Conservation (phyloP, 306 rosid genomes). For the Datisca glomerata region DNA sequence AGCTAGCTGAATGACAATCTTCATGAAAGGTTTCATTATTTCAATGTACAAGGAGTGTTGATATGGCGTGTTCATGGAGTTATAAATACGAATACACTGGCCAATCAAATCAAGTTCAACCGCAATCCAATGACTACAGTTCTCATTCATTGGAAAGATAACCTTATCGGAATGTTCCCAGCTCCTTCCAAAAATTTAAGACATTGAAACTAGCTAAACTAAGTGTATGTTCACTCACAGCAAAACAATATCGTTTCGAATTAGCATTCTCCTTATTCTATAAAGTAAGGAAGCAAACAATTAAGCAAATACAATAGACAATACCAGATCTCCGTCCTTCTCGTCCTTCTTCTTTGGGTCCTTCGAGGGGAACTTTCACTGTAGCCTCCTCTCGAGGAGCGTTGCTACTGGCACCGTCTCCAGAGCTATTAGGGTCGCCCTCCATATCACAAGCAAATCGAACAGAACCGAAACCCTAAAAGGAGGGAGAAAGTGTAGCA, state of each 20-base stretch:
- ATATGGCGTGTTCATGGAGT: too few species aligned
- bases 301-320: neutral
- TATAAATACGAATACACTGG: too few species aligned
- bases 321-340: slow-evolving; percentile 79
- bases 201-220: neutral
- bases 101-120: too few species aligned
- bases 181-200: too few species aligned
- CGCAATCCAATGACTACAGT: too few species aligned
- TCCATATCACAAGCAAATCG: slow-evolving; percentile 36
- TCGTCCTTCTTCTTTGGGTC: slow-evolving; percentile 75
- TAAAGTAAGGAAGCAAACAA: neutral
- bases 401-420: slow-evolving; percentile 42
- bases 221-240: neutral
- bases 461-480: slow-evolving; percentile 26
- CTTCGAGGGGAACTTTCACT: slow-evolving; percentile 30
- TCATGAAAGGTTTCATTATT: too few species aligned
- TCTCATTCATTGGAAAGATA: too few species aligned
- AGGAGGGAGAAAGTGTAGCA: neutral
- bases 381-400: slow-evolving; percentile 46
- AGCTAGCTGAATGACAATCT: too few species aligned
- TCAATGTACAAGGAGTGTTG: too few species aligned
- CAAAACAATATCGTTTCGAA: neutral
- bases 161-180: too few species aligned
- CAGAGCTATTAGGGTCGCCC: slow-evolving; percentile 49
- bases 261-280: neutral